phyloP scores from a whole-genome alignment of 257 asterid species.

The Solanum ossicruentum region DNA sequence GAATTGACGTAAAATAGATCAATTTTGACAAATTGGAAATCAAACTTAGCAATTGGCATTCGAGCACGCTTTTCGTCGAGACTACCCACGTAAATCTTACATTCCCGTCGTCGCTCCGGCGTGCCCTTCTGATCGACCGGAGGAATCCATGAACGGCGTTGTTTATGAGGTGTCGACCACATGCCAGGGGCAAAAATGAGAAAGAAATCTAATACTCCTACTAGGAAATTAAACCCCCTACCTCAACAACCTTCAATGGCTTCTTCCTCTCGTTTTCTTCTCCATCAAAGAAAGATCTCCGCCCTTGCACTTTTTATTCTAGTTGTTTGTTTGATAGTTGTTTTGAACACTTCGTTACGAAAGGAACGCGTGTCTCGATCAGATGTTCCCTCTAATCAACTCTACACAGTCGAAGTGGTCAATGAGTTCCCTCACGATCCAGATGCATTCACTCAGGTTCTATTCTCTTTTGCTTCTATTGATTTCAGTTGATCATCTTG shows the following conservation, averaged over 20 bases:
- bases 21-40: not conserved
- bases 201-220: slow-evolving; percentile 11
- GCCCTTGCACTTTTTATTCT: slow-evolving; percentile 20
- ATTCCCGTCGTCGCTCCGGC: not conserved
- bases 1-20: no score
- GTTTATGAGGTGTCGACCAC: not conserved
- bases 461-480: not conserved
- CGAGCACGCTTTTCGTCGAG: not conserved
- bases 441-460: slow-evolving; percentile 77
- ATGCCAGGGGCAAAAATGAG: slow-evolving; percentile 33
- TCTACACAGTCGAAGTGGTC: slow-evolving; percentile 53
- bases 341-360: slow-evolving; percentile 24
- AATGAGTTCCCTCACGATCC: slow-evolving; percentile 82
- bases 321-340: slow-evolving; percentile 8
- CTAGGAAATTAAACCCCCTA: slow-evolving; percentile 14
- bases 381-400: slow-evolving; percentile 8
- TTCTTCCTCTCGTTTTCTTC: slow-evolving; percentile 14
- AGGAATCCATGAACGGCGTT: not conserved
- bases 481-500: not conserved
- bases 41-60: not conserved
- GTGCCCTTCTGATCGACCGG: not conserved
- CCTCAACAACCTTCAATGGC: slow-evolving; percentile 18
- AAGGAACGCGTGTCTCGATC: slow-evolving; percentile 9
- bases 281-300: slow-evolving; percentile 15
- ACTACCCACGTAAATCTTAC: not conserved